Evolutionary conservation across 768 basidiomycete species (phyloP).

Genomic region (Butyriboletus loyo): DNA sequence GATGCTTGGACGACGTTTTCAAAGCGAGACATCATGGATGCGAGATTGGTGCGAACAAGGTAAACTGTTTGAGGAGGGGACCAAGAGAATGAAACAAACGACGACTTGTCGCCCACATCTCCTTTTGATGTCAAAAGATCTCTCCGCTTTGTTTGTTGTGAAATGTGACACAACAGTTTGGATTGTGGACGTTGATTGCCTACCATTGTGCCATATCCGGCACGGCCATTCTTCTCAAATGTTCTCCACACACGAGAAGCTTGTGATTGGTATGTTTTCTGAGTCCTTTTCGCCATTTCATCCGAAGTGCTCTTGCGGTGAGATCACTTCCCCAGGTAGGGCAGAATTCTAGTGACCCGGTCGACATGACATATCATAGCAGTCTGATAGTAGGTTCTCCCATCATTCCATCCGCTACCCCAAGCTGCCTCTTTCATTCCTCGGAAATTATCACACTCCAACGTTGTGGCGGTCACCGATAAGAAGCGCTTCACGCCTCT

Average conservation of each 20-base stretch:
- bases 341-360: conserved; percentile 7
- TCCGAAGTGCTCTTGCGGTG: conserved; percentile 16
- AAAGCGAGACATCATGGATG: conserved; percentile 18
- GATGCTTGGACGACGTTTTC: conserved; percentile 7
- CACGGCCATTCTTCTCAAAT: conserved; percentile 17
- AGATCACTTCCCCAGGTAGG: conserved; percentile 11
- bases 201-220: conserved; percentile 22
- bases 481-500: conserved; percentile 11
- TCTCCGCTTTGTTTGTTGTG: conserved; percentile 33
- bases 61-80: conserved; percentile 3
- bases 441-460: conserved; percentile 25
- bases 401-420: conserved; percentile 13
- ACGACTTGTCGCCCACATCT: conserved; percentile 3
- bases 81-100: conserved; percentile 1
- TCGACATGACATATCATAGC: conserved; percentile 6
- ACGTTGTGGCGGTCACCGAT: conserved; percentile 8
- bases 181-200: conserved; percentile 17
- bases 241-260: conserved; percentile 19
- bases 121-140: conserved; percentile 23
- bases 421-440: conserved; percentile 20
- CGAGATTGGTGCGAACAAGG: conserved; percentile 9
- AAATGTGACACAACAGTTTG: conserved; percentile 20
- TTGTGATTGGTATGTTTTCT: conserved; percentile 20
- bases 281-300: conserved; percentile 22
- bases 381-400: conserved; percentile 6